Evolutionary conservation across 148 eudicot species (phyloP), one percentile per base, ranked within the genome.

Genomic region (Gaultheria prostrata): DNA sequence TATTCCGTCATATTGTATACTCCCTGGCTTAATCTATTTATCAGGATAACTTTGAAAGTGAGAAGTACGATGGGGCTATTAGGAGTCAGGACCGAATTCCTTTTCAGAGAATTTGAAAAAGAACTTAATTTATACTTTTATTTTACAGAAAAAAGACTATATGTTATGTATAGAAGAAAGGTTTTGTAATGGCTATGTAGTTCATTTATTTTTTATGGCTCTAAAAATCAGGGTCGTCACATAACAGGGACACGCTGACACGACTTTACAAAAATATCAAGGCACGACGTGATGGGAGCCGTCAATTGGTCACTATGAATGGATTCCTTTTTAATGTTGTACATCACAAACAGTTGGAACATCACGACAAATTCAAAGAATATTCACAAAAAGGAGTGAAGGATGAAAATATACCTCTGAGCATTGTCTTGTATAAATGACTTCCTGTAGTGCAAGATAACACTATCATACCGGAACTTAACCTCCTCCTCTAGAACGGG

Each of bases 361-460:
- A 82, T 39, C 43, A n/a, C 26, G 12, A 49, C 26, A 59, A 11
- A 13, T 73, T n/a, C 65, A 57, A 61, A 73, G 43, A 57, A 61
- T 13, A 54, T 75, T 30, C 50, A 74, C 48, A n/a, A 76, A 80
- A 76, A 32, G 48, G 35, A 77, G 65, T 80, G 28, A 76, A 73
- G 14, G 12, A 39, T 67, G 72, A 67, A 39, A 78, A 15, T 8
- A 53, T 90, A 97, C 99, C 99, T 93, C 83, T 97, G 99, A 61
- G 97, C 93, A 88, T 97, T 94, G 84, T 97, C 99, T 82, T 94
- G 98, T 79, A 92, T 93, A 89, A 93, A 97, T 79, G 99, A 94
- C 89, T 94, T 97, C 85, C 92, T 89, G 83, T 97, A 97, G 80
- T 97, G 98, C 84, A 89, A 61, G 88, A 97, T 94, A 80, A 97